These are phyloP conservation scores for Aspergillus fructus DNA, from an alignment of 2,329 filamentous ascomycete genomes.

Conservation along the genomic window DNA sequence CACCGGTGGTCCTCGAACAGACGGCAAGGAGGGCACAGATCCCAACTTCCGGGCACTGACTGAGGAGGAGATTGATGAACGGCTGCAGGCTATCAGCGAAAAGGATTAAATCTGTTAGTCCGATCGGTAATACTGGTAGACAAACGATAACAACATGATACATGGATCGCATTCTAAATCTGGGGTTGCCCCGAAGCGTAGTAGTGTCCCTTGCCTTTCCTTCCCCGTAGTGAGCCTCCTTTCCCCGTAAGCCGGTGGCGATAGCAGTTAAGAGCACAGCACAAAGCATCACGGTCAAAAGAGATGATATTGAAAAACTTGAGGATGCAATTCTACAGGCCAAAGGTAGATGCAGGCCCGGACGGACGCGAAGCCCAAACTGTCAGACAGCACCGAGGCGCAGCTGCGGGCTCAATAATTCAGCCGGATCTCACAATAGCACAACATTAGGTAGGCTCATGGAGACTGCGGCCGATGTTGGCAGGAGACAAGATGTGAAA, in stretches of 20 bases:
- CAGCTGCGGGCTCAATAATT: neutral
- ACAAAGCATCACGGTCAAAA: neutral
- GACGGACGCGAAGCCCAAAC: neutral
- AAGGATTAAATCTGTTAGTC: constrained; percentile 69
- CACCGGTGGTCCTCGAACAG: constrained; percentile 79
- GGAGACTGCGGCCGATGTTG: neutral
- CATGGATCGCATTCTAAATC: constrained; percentile 18
- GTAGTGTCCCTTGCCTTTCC: constrained; percentile 3
- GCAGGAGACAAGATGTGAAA: neutral
- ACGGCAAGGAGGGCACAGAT: constrained; percentile 80
- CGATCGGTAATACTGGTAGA: constrained; percentile 17
- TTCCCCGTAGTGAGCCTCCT: constrained; percentile 10
- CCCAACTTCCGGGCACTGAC: constrained; percentile 82
- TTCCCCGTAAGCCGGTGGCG: constrained; percentile 10
- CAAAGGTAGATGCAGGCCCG: constrained; percentile 1
- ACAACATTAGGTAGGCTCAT: neutral
- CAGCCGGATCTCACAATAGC: constrained; percentile 4
- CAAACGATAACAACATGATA: constrained; percentile 16
- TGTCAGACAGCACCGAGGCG: constrained; percentile 1
- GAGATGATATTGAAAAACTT: constrained; percentile 1
- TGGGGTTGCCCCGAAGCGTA: constrained; percentile 1
- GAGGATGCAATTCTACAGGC: constrained; percentile 15
- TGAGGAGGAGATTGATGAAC: constrained; percentile 97
- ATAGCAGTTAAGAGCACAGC: neutral
- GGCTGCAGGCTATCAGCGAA: constrained; percentile 96